Evolutionary conservation across 2,329 filamentous ascomycete species (phyloP).

Genomic region (Clarireedia sp.): DNA sequence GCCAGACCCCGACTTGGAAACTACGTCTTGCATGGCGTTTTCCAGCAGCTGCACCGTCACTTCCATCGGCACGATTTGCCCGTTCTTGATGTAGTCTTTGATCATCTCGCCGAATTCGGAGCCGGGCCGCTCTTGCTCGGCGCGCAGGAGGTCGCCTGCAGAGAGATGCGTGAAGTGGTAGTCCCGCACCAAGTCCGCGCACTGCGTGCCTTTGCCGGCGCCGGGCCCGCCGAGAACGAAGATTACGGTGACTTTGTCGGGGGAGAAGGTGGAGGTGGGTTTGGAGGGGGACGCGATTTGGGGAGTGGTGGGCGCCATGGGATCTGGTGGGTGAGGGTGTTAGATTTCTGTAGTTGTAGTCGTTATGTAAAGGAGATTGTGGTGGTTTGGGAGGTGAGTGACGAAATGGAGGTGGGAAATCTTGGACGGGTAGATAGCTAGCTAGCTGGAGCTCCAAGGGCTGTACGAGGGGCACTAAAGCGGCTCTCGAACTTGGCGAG

Average conservation of each 20-base stretch:
- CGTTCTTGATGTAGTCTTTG: constrained; percentile 86
- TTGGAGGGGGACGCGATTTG: constrained; percentile 44
- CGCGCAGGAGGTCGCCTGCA: constrained; percentile 86
- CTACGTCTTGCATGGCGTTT: constrained; percentile 75
- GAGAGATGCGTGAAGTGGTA: constrained; percentile 91
- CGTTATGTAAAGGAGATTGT: neutral
- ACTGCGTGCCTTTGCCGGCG: constrained; percentile 95
- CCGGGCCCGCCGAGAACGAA: constrained; percentile 96
- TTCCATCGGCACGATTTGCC: constrained; percentile 97
- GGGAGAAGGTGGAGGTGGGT: constrained; percentile 60
- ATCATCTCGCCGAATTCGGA: constrained; percentile 90
- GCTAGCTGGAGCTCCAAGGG: neutral
- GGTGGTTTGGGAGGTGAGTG: neutral
- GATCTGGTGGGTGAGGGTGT: constrained; percentile 2
- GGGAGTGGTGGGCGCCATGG: constrained; percentile 1
- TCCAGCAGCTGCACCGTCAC: constrained; percentile 90
- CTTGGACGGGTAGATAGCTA: too few relatives aligned
- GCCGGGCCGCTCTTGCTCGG: constrained; percentile 81
- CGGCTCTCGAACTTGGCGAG: constrained; percentile 20
- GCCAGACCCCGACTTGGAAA: constrained; percentile 41
- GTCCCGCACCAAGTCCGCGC: constrained; percentile 74
- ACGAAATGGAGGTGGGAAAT: neutral
- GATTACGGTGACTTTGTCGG: constrained; percentile 76
- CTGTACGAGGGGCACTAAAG: constrained; percentile 15
- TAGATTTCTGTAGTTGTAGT: neutral